Conservation (phyloP, 179 eudicot species). For the Corrigiola litoralis region DNA sequence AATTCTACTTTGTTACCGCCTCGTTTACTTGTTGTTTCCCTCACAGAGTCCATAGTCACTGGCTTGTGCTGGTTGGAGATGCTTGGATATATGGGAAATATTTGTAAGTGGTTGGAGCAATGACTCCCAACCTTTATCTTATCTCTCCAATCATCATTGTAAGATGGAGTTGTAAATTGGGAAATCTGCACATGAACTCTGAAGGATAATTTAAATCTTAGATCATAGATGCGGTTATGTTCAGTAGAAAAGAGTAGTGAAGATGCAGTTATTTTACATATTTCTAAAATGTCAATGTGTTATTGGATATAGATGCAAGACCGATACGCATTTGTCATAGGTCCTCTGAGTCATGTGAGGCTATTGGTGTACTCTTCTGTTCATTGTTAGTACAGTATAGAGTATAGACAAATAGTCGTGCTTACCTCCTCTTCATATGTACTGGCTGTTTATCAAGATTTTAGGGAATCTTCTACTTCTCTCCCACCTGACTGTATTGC, state of each 20-base stretch:
- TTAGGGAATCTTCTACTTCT: not conserved
- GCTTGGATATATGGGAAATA: not conserved
- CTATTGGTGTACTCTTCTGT: not conserved
- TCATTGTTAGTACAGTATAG: not conserved
- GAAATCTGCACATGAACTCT: conserved; percentile 15
- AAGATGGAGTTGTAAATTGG: conserved; percentile 4
- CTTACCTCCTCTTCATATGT: conserved; percentile 2
- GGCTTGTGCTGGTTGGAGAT: conserved; percentile 26
- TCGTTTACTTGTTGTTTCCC: conserved; percentile 26
- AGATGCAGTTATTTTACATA: too few species aligned
- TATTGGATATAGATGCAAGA: conserved; percentile 12
- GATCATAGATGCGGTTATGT: not conserved
- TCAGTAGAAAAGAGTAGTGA: too few species aligned
- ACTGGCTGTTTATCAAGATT: not conserved
- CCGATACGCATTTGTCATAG: conserved; percentile 16
- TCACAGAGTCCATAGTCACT: conserved; percentile 38
- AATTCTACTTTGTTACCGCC: too few species aligned
- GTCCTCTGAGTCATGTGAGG: conserved; percentile 15
- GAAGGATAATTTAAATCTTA: conserved; percentile 12
- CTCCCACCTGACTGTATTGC: conserved; percentile 31
- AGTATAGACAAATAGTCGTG: not conserved
- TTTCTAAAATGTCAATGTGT: not conserved
- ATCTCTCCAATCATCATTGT: not conserved
- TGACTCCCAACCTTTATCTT: not conserved
- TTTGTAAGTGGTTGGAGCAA: not conserved